Percentiles rank a stretch among this genome's conserved stretches.
Evolutionary conservation across 805 yeast species (phyloP).

Genomic region (Nakazawaea molendinolei): DNA sequence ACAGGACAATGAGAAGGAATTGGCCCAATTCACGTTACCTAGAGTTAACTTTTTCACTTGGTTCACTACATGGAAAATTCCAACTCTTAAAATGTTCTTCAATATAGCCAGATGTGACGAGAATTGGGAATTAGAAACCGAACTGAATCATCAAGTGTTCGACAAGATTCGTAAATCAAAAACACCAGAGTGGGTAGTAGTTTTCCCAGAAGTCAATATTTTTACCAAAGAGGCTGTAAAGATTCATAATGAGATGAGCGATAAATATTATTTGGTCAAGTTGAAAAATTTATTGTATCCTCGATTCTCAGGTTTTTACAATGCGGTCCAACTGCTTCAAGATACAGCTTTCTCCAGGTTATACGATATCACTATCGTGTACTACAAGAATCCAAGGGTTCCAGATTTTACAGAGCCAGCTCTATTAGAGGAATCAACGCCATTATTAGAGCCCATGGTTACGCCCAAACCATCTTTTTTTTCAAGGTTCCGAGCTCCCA

Average conservation of each 20-base stretch:
- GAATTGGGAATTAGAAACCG: conserved; percentile 52
- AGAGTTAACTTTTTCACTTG: conserved; percentile 60
- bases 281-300: conserved; percentile 69
- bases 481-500: too few relatives aligned
- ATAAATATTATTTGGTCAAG: conserved; percentile 52
- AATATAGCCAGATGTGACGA: conserved; percentile 56
- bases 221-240: conserved; percentile 41
- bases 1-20: conserved; percentile 14
- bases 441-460: neutral
- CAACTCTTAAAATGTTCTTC: conserved; percentile 40
- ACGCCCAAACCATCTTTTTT: too few relatives aligned
- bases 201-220: conserved; percentile 84
- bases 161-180: conserved; percentile 28
- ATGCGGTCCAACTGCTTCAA: conserved; percentile 37
- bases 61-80: conserved; percentile 60
- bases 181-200: conserved; percentile 53
- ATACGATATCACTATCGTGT: conserved; percentile 51
- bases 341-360: conserved; percentile 34
- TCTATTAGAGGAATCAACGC: neutral
- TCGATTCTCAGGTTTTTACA: conserved; percentile 54
- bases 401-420: too few relatives aligned
- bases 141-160: conserved; percentile 29
- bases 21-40: conserved; percentile 29
- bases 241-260: conserved; percentile 49
- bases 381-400: conserved; percentile 26